Percentiles rank a stretch among this genome's conserved stretches.
These are phyloP conservation scores for Coemansia sp. DNA, from an alignment of 192 early-diverging fungal species.

Conservation along the genomic window DNA sequence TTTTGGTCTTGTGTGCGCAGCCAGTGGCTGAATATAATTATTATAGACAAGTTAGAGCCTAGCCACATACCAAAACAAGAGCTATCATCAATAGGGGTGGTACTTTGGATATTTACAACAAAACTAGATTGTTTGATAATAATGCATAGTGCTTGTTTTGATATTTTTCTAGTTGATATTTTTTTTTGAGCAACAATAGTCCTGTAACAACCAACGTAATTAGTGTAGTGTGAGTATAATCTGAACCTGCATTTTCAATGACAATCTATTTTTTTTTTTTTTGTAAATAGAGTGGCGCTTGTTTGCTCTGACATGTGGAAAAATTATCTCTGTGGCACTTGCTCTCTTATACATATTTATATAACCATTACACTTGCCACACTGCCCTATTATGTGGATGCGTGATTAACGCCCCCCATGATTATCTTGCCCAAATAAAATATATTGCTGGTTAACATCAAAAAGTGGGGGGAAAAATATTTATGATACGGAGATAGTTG, in stretches of 20 bases:
- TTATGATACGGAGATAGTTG: not conserved
- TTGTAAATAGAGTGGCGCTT: not conserved
- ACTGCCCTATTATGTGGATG: not conserved
- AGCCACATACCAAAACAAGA: constrained; percentile 1
- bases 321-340: not conserved
- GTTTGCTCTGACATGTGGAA: not conserved
- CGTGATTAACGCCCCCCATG: not conserved
- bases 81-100: not conserved
- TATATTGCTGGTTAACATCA: too few relatives aligned
- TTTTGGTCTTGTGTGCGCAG: not conserved
- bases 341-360: not conserved
- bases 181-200: not conserved
- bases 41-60: not conserved
- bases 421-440: not conserved
- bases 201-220: not conserved
- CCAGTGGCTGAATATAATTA: constrained; percentile 1
- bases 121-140: not conserved
- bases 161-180: not conserved
- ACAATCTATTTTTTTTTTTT: not conserved
- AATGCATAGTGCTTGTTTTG: not conserved
- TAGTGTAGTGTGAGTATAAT: constrained; percentile 3
- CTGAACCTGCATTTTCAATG: not conserved
- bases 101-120: not conserved
- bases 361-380: not conserved
- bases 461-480: too few relatives aligned